Base-by-base conservation (phyloP, 1,284 basidiomycete genomes). In the Boletus sp. region DNA sequence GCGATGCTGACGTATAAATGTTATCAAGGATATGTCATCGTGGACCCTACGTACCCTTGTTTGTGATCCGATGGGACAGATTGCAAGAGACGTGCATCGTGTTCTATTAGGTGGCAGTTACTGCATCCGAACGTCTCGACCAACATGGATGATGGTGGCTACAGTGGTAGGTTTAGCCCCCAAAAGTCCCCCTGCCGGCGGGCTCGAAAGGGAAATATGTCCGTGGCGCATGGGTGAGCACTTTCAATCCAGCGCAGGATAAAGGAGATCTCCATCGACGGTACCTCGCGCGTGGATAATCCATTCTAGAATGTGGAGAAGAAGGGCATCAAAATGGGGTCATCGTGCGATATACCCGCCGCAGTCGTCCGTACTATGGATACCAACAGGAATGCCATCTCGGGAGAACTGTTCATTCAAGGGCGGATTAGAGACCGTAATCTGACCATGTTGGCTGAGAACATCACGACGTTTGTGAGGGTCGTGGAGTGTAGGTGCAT, bases 21-120 rank as follows among this genome's bases (percentile, higher is more conserved):
- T 33, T 29, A 37, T 38, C 33, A n/a, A n/a, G n/a, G n/a, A n/a
- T n/a, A n/a, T n/a, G n/a, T n/a, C n/a, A n/a, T n/a, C n/a, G n/a
- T n/a, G n/a, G n/a, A n/a, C n/a, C n/a, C n/a, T n/a, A n/a, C n/a
- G n/a, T n/a, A n/a, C n/a, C n/a, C n/a, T n/a, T n/a, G n/a, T n/a
- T n/a, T n/a, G n/a, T n/a, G n/a, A n/a, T n/a, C n/a, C n/a, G n/a
- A n/a, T n/a, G n/a, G n/a, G n/a, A n/a, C n/a, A n/a, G n/a, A n/a
- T n/a, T n/a, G n/a, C n/a, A n/a, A n/a, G n/a, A n/a, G 13, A 30
- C 7, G 19, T 16, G 17, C 29, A 20, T 32, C 32, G 27, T 37
- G 33, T 33, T 23, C 13, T 19, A 25, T 38, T 22, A 34, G 34
- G 51, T 51, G 49, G 53, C 53, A 34, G 25, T 33, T 33, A 16